Conservation (phyloP, 2,329 filamentous ascomycete species). For the Coleophoma crateriformis region DNA sequence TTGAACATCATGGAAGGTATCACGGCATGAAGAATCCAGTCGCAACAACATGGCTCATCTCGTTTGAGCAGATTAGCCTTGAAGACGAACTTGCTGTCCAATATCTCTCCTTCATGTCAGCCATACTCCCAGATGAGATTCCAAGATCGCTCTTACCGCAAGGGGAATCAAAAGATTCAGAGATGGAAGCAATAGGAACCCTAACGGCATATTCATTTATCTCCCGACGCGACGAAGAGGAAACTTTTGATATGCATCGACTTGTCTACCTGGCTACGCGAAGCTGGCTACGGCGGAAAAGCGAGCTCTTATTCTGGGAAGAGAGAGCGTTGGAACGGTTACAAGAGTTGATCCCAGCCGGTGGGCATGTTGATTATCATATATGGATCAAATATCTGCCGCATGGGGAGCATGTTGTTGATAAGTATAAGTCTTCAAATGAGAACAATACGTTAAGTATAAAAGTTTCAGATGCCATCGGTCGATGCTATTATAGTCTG, state of each 20-base stretch:
- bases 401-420: too few species aligned
- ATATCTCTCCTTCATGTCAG: constrained; percentile 3
- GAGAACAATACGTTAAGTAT: too few species aligned
- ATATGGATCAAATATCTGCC: too few species aligned
- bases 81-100: constrained; percentile 1
- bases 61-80: constrained; percentile 6
- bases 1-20: constrained; percentile 4
- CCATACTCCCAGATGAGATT: constrained; percentile 1
- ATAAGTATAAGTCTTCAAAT: too few species aligned
- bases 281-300: neutral
- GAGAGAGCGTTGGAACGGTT: too few species aligned
- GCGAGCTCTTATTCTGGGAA: neutral
- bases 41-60: constrained; percentile 7
- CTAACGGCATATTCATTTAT: constrained; percentile 5
- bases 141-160: constrained; percentile 1
- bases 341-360: too few species aligned
- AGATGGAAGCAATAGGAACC: constrained; percentile 1
- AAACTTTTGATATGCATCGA: constrained; percentile 1
- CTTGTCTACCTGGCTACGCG: constrained; percentile 1
- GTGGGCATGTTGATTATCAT: too few species aligned
- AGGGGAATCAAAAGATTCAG: neutral
- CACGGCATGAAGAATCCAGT: neutral
- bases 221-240: neutral
- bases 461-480: too few species aligned
- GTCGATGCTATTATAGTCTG: neutral